Base-by-base conservation (phyloP, 495 filamentous ascomycete species). In the Hypoxylon lenormandii region DNA sequence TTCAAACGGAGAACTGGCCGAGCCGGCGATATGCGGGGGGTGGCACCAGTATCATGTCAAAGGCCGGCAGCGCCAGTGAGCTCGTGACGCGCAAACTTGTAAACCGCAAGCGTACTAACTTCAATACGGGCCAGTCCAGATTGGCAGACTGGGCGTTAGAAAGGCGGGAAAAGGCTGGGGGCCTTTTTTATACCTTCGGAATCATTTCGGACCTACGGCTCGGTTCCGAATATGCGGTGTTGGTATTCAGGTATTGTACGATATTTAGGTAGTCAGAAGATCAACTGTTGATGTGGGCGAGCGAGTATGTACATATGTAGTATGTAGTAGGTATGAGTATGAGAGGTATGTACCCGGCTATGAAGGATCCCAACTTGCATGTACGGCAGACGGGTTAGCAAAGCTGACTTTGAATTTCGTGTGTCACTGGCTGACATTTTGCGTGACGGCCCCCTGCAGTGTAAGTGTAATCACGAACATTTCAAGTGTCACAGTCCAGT, bases 11-110 rank as follows among this genome's bases (percentile, higher is more conserved):
- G n/a, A 23, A 30, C 15, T 8, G 46, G 22, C 11, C 46, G 48
- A 58, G 52, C n/a, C 62, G 61, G 56, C 26, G 66, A 66, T 47
- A 59, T 66, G 13, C 62, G 56, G 62, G 5, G 50, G 11, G 60
- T 54, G 45, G 42, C 19, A 56, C 50, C 45, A 49, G 50, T 36
- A 54, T 50, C 49, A 37, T 61, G 19, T 60, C 51, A 63, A 66
- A 55, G 68, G 37, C 28, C 21, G 52, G 46, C 19, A 42, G 10
- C 52, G 45, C 40, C 40, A 54, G 52, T 11, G 33, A 19, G 52
- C 46, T 62, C 52, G 54, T 56, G 37, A 53, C 49, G 42, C 33
- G 49, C 43, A 54, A 47, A 55, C 43, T 36, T 23, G 26, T 5
- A 54, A n/a, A 30, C 57, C 38, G 67, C 61, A 66, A 70, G 49